phyloP scores from a whole-genome alignment of 345 rosid species.

The Syzygium oleosum region DNA sequence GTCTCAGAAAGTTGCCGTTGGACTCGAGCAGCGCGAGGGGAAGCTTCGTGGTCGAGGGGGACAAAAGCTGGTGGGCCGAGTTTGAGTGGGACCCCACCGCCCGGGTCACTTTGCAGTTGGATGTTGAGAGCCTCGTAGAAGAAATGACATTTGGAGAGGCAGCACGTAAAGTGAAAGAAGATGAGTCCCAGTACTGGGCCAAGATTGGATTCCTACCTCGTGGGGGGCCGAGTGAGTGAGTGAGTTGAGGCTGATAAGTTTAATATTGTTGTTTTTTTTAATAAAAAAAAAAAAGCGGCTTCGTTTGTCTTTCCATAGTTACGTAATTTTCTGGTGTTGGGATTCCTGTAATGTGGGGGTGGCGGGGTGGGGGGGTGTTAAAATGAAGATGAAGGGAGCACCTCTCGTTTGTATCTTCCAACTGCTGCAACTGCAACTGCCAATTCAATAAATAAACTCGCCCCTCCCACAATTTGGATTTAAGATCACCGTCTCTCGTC shows the following conservation, averaged over 20 bases:
- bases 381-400: no score
- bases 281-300: background rate
- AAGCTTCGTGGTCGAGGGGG: background rate
- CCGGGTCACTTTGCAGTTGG: background rate
- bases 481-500: no score
- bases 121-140: rapidly evolving
- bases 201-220: background rate
- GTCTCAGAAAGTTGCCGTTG: rapidly evolving
- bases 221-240: background rate
- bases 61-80: rapidly evolving
- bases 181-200: rapidly evolving
- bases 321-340: background rate
- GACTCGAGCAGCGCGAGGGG: background rate
- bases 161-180: rapidly evolving
- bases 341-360: background rate
- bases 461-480: no score
- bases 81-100: background rate
- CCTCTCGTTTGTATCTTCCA: no score
- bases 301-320: background rate
- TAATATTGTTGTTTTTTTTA: no score
- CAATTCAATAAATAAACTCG: no score
- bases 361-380: no score
- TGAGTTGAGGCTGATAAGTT: background rate
- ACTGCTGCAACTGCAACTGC: no score
- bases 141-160: background rate